phyloP scores from a whole-genome alignment of 768 basidiomycete species.

The Mycena galericulata region DNA sequence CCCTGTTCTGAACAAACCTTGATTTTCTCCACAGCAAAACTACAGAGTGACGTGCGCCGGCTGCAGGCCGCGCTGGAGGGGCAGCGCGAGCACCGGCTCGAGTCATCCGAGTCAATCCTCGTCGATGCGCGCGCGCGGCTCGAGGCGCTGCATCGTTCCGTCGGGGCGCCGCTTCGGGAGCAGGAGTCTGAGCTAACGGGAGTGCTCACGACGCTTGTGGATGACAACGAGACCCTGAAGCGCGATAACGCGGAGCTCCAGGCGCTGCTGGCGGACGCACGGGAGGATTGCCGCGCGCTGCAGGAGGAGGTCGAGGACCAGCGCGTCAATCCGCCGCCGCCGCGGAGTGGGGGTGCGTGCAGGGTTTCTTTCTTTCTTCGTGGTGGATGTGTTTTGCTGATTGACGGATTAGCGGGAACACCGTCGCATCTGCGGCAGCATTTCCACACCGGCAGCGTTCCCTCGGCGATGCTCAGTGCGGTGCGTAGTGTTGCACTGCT shows the following conservation, averaged over 20 bases:
- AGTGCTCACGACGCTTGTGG: conserved; percentile 87
- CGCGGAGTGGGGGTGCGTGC: conserved; percentile 57
- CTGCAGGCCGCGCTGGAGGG: conserved; percentile 74
- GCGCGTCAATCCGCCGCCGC: conserved; percentile 57
- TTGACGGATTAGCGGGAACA: conserved; percentile 47
- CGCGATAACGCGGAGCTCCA: conserved; percentile 86
- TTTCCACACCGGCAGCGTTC: conserved; percentile 55
- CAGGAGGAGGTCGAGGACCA: conserved; percentile 85
- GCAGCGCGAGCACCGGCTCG: conserved; percentile 68
- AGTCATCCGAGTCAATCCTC: conserved; percentile 75
- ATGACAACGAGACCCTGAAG: conserved; percentile 86
- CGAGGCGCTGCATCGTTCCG: conserved; percentile 69
- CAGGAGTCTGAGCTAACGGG: conserved; percentile 72
- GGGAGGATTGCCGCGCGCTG: conserved; percentile 78
- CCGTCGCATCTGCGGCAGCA: conserved; percentile 56
- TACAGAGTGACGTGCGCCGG: conserved; percentile 73
- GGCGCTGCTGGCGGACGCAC: conserved; percentile 75
- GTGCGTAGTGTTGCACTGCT: conserved; percentile 38
- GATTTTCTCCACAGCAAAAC: conserved; percentile 61
- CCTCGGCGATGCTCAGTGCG: conserved; percentile 53
- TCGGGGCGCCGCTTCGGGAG: conserved; percentile 53
- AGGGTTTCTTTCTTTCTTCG: too few species aligned
- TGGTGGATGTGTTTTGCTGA: not conserved
- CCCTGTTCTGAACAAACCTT: not conserved
- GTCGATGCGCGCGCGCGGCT: conserved; percentile 74